Percentiles rank a stretch among this genome's conserved stretches.
These are phyloP conservation scores for Fraxinus pennsylvanica DNA, from an alignment of 257 asterid species.

Conservation along the genomic window DNA sequence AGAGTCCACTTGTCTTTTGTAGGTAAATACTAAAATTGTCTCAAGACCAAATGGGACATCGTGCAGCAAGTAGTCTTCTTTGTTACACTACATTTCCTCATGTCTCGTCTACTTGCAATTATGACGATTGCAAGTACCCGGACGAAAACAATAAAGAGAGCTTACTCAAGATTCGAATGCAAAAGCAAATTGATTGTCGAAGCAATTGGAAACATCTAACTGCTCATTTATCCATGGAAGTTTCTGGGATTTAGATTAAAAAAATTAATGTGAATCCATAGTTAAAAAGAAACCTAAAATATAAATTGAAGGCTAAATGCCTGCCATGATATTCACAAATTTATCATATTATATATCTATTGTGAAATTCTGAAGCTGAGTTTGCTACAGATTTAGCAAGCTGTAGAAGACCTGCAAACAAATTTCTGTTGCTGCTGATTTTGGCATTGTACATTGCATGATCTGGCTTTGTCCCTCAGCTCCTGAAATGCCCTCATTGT, in stretches of 20 bases:
- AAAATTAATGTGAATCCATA: too few relatives aligned
- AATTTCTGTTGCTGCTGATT: conserved; percentile 61
- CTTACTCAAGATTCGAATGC: too few relatives aligned
- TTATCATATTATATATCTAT: conserved; percentile 1
- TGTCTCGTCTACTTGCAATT: too few relatives aligned
- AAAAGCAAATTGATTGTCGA: too few relatives aligned
- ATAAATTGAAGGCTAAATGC: background rate
- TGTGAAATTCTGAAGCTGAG: conserved; percentile 44
- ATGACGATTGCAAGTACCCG: too few relatives aligned
- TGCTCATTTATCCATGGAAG: too few relatives aligned
- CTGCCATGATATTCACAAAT: conserved; percentile 30
- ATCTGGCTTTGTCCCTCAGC: conserved; percentile 76
- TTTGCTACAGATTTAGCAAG: conserved; percentile 57
- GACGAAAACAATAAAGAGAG: too few relatives aligned
- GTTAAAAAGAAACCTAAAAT: too few relatives aligned
- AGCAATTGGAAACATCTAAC: too few relatives aligned
- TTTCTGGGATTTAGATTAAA: too few relatives aligned
- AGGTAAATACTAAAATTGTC: background rate
- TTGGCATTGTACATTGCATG: conserved; percentile 64
- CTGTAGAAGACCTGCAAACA: conserved; percentile 43
- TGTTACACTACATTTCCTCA: too few relatives aligned
- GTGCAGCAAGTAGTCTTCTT: too few relatives aligned
- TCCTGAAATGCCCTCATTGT: conserved; percentile 96
- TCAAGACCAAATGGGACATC: background rate
- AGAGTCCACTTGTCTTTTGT: background rate